Evolutionary conservation across 371 early-diverging fungal species (phyloP), one percentile per base, ranked within the genome.

Genomic region (Syncephalastrum monosporum): DNA sequence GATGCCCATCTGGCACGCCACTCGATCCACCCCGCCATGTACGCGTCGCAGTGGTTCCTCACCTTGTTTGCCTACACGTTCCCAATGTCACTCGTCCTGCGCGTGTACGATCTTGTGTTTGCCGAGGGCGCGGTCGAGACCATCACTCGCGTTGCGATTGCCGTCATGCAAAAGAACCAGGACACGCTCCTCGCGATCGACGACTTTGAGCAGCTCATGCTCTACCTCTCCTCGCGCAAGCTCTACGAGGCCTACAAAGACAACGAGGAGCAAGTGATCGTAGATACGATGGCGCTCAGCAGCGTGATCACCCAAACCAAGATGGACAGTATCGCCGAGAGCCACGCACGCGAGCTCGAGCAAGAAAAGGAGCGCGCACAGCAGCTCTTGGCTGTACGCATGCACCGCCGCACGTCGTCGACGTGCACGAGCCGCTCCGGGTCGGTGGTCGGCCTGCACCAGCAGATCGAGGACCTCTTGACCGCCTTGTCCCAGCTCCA

Each of bases 11-110:
- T 96, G 21, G 69, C 75, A 10, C 59, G 70, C 54, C 84, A 93
- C 61, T 85, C 85, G 51, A 82, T 97, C 23, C 76, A 82, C 50
- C 77, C 91, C 0, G 86, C 87, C 50, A 91, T 95, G 91, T 98
- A 92, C 59, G 95, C 89, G 6, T 79, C 89, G 12, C 88, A 88
- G 60, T 93, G 96, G 97, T 95, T 93, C 77, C 77, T 94, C 77
- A 94, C 97, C 1, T 63, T 95, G 44, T 96, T 96, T 69, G 88
- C 95, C 1, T 91, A 91, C 68, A 83, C 89, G 1, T 90, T 92
- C 63, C 94, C 94, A 8, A 75, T 91, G 17, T 74, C 81, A 4
- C 68, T 91, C 49, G 91, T 91, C 5, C 74, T 91, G 63, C 87
- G 96, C 2, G 82, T 97, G 55, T 90, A 90, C 52, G 98, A 98